Evolutionary conservation across 2,329 filamentous ascomycete genomes (phyloP).

Genomic region (Hawksworthiomyces lignivorus): DNA sequence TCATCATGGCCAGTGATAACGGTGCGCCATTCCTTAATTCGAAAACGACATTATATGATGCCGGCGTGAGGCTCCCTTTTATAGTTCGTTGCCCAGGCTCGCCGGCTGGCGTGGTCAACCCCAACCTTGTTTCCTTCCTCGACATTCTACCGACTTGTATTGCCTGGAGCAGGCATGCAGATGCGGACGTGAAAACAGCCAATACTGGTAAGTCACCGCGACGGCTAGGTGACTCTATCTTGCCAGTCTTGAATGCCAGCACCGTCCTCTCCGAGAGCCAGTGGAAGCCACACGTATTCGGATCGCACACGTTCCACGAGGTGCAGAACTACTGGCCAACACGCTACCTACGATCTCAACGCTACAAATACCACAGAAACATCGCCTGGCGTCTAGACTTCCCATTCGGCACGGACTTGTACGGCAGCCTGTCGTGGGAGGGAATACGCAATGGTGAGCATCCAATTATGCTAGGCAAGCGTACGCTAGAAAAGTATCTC

Average conservation of each 20-base stretch:
- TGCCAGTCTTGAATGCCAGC: conserved; percentile 24
- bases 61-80: conserved; percentile 35
- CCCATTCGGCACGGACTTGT: conserved; percentile 38
- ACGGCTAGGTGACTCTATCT: conserved; percentile 28
- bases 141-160: conserved; percentile 39
- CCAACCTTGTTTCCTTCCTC: conserved; percentile 36
- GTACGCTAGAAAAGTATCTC: conserved; percentile 34
- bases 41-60: conserved; percentile 42
- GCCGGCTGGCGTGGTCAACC: conserved; percentile 25
- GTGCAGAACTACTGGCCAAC: conserved; percentile 44
- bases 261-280: conserved; percentile 13
- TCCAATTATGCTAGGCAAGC: conserved; percentile 32
- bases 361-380: conserved; percentile 44
- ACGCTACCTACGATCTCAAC: conserved; percentile 32
- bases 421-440: conserved; percentile 35
- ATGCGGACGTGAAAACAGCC: conserved; percentile 9
- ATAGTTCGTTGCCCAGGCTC: conserved; percentile 29
- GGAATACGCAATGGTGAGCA: conserved; percentile 37
- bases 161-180: conserved; percentile 27
- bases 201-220: background rate
- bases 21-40: conserved; percentile 43
- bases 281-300: conserved; percentile 34
- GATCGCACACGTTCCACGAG: conserved; percentile 46
- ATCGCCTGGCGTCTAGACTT: conserved; percentile 42
- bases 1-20: conserved; percentile 41